Evolutionary conservation across 108 stramenopile species (phyloP), one percentile per base, ranked within the genome.

Genomic region (Skeletonema tropicum): DNA sequence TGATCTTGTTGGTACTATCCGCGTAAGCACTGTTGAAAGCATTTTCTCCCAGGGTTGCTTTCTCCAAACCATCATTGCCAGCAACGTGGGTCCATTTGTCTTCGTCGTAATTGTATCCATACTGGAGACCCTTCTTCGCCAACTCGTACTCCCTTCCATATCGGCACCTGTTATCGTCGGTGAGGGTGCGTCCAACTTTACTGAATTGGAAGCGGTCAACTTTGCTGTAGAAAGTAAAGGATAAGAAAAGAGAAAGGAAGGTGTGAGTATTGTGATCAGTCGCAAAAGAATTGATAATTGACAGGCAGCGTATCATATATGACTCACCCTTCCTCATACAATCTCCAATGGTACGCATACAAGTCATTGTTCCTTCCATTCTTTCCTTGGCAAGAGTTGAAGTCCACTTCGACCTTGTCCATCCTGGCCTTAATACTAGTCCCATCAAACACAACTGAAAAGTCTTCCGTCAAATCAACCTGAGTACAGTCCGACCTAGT

Each of bases 401-500:
- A 86, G 29, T 83, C 65, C 23, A 86, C 65, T 23, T 78, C 57
- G 21, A 78, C 57, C 61, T 45, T 14, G n/a, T 39, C 48, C 31
- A 86, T 64, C 31, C 33, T 71, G 1, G 66, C 67, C 12, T 41
- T 5, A 46, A 86, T 71, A 8, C 1, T 23, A 5, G 14, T 25
- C 31, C 25, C 60, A 31, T 29, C 29, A 55, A 55, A 55, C n/a
- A n/a, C 9, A 3, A 55, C 52, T 5, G 42, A 58, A 61, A 70
- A 62, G 19, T 64, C 66, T 39, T 81, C 79, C 41, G 70, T 68
- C 26, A 80, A 12, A 38, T 75, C 65, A 33, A 79, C 46, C 64
- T 88, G 52, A 62, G 85, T 88, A 45, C 87, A 88, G 60, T 88
- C 87, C 26, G 75, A 71, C 57, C 87, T 78, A 41, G 66, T 79